Percentiles rank a stretch among this genome's conserved stretches.
These are phyloP conservation scores for Gamsiella multidivaricata DNA, from an alignment of 192 early-diverging fungal species.

Conservation along the genomic window DNA sequence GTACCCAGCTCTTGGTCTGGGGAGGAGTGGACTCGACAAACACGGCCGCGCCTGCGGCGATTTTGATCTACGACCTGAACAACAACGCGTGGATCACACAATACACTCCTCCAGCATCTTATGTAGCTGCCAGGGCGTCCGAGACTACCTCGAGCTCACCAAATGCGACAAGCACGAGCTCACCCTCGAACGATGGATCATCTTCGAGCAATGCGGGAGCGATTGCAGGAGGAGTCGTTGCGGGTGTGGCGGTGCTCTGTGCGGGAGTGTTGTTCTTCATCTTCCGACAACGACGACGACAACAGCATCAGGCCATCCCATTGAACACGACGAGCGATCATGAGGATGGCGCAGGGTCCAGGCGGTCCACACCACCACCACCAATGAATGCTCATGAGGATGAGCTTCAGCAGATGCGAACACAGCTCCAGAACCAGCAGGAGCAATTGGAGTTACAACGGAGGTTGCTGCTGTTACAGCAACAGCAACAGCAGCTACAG, in stretches of 20 bases:
- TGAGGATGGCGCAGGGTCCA: neutral
- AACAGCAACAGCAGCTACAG: slow-evolving; percentile 16
- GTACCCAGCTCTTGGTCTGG: slow-evolving; percentile 30
- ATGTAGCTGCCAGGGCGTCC: neutral
- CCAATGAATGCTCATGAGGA: neutral
- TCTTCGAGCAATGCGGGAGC: slow-evolving; percentile 19
- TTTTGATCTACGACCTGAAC: slow-evolving; percentile 23
- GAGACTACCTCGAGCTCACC: neutral
- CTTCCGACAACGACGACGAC: neutral
- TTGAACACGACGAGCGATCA: slow-evolving; percentile 5
- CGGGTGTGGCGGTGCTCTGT: slow-evolving; percentile 20
- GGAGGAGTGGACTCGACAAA: slow-evolving; percentile 10
- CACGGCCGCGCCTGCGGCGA: neutral
- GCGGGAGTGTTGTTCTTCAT: slow-evolving; percentile 14
- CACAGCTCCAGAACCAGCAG: slow-evolving; percentile 25
- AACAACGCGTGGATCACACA: slow-evolving; percentile 12
- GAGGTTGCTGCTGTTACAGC: slow-evolving; percentile 15
- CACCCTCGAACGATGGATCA: neutral
- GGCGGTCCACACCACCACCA: neutral
- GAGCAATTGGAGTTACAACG: slow-evolving; percentile 21
- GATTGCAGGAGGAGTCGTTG: slow-evolving; percentile 40
- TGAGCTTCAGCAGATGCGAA: slow-evolving; percentile 10
- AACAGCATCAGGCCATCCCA: neutral
- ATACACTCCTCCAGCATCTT: slow-evolving; percentile 26
- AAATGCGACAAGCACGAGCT: neutral